A percentile compares a stretch with the other conserved stretches of the same genome.
Evolutionary conservation across 1,284 basidiomycete species (phyloP).

Genomic region (Trametes pubescens): DNA sequence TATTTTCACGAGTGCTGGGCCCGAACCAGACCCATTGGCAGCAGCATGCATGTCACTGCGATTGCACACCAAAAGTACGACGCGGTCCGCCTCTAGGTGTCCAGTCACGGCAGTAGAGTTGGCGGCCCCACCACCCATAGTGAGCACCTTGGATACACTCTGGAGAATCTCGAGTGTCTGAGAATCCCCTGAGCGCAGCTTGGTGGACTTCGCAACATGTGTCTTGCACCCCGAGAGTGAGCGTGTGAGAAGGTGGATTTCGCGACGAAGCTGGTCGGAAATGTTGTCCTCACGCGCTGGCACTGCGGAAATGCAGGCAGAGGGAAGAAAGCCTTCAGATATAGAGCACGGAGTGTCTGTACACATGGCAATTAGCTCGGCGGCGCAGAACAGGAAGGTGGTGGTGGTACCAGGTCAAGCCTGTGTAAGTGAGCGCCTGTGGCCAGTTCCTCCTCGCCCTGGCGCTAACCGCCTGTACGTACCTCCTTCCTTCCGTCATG

Average conservation of each 20-base stretch:
- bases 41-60: not conserved
- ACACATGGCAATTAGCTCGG: no score
- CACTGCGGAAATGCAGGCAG: not conserved
- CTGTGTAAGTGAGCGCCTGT: no score
- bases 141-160: not conserved
- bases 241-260: not conserved
- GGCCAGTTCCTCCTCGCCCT: no score
- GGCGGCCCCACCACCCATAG: not conserved
- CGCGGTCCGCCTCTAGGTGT: not conserved
- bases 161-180: not conserved
- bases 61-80: not conserved
- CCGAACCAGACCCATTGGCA: not conserved
- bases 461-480: no score
- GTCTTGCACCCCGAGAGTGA: slow-evolving; percentile 2
- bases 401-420: not conserved
- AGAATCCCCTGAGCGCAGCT: not conserved
- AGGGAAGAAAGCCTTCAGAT: not conserved
- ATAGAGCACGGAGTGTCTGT: no score
- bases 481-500: no score
- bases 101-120: not conserved
- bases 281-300: not conserved
- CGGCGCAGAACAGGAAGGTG: not conserved
- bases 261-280: not conserved
- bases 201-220: not conserved
- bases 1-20: not conserved